A percentile compares a stretch with the other conserved stretches of the same genome.
phyloP scores from a whole-genome alignment of 2,329 filamentous ascomycete species.

The Penicillium sumatraense region DNA sequence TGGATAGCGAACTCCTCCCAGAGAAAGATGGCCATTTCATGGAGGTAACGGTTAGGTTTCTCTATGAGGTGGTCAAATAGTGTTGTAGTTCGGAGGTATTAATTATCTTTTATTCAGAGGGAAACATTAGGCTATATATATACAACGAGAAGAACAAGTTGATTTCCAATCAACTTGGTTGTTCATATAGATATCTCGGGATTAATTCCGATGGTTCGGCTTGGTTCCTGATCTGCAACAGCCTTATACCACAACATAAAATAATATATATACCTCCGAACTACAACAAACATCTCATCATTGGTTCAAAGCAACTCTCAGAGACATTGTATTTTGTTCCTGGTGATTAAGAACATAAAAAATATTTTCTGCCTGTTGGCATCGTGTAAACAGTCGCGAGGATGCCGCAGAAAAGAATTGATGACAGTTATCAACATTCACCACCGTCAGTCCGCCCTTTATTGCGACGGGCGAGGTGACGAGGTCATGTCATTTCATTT shows the following conservation, averaged over 20 bases:
- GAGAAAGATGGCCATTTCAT: constrained; percentile 15
- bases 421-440: neutral
- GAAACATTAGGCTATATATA: too few species aligned
- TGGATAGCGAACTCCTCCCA: constrained; percentile 13
- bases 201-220: too few species aligned
- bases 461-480: too few species aligned
- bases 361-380: neutral
- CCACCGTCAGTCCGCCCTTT: neutral
- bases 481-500: too few species aligned
- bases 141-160: too few species aligned
- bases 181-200: too few species aligned
- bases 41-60: constrained; percentile 11
- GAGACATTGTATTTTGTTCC: neutral
- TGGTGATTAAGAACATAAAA: neutral
- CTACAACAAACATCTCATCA: neutral
- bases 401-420: neutral
- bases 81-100: too few species aligned
- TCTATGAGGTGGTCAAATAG: constrained; percentile 6
- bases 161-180: too few species aligned
- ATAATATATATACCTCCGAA: too few species aligned
- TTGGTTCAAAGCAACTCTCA: neutral
- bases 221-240: too few species aligned
- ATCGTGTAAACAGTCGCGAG: neutral
- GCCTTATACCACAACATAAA: too few species aligned
- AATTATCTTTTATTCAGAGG: too few species aligned